Evolutionary conservation across 208 protist genomes (phyloP).

Genomic region (Crithidia fasciculata): DNA sequence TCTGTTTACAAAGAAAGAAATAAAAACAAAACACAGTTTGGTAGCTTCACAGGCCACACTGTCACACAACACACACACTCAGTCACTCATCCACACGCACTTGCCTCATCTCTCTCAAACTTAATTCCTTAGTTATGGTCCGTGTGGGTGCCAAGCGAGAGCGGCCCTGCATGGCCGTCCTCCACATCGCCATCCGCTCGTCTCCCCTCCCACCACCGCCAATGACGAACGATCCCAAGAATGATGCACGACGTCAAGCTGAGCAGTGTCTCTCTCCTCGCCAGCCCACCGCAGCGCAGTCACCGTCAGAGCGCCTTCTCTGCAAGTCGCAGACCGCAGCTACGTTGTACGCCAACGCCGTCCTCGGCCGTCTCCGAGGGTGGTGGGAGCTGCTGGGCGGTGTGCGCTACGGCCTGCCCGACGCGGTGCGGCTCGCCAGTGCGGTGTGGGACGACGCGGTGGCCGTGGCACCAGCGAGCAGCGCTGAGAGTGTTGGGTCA

Average conservation of each 20-base stretch:
- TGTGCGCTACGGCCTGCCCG: constrained; percentile 36
- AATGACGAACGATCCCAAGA: no score
- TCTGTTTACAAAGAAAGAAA: no score
- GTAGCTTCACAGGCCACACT: no score
- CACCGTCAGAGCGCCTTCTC: not conserved
- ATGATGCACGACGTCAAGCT: no score
- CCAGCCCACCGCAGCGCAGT: not conserved
- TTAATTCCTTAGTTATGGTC: constrained; percentile 16
- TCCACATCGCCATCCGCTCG: constrained; percentile 24
- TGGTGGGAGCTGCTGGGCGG: constrained; percentile 35
- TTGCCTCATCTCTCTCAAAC: no score
- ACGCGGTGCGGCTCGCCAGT: constrained; percentile 11
- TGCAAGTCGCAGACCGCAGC: constrained; percentile 26
- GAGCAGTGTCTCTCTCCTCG: not conserved
- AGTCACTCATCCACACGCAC: no score
- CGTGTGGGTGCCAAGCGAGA: constrained; percentile 33
- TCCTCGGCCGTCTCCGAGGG: constrained; percentile 23
- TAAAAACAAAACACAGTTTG: no score
- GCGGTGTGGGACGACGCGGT: constrained; percentile 20
- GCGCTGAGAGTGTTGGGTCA: not conserved
- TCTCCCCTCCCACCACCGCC: not conserved
- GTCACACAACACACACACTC: no score
- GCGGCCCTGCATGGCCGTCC: constrained; percentile 27
- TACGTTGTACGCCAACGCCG: constrained; percentile 20
- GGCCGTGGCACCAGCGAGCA: not conserved